phyloP scores from a whole-genome alignment of 768 basidiomycete species.

The Kwoniella botswanensis region DNA sequence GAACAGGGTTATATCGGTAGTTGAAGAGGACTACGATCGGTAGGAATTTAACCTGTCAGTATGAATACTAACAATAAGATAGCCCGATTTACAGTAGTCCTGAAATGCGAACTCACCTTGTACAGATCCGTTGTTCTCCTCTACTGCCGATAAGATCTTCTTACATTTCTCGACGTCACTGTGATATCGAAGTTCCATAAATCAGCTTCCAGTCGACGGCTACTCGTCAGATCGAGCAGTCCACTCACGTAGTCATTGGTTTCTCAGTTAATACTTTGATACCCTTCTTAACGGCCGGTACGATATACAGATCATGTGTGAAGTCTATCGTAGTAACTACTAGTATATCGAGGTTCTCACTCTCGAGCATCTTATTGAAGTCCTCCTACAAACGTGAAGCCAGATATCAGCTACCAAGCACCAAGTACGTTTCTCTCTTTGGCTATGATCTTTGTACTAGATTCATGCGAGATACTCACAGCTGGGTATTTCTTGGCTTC shows the following conservation, averaged over 20 bases:
- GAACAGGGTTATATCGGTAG: conserved; percentile 62
- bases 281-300: conserved; percentile 56
- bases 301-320: conserved; percentile 63
- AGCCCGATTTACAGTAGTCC: too few relatives aligned
- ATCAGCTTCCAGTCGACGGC: neutral
- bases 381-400: too few relatives aligned
- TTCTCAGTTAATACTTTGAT: conserved; percentile 64
- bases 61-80: too few relatives aligned
- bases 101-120: conserved; percentile 46
- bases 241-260: conserved; percentile 63
- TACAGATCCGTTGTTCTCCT: conserved; percentile 59
- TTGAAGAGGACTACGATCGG: conserved; percentile 43
- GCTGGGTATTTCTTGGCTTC: conserved; percentile 39
- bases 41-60: too few relatives aligned
- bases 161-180: conserved; percentile 62
- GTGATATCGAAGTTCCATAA: neutral
- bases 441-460: too few relatives aligned
- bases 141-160: conserved; percentile 61
- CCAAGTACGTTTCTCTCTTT: too few relatives aligned
- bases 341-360: conserved; percentile 62
- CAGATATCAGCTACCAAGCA: too few relatives aligned
- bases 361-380: conserved; percentile 62
- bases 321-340: conserved; percentile 65
- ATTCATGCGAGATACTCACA: too few relatives aligned
- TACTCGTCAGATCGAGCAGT: neutral